Percentiles rank a stretch among this genome's conserved stretches.
phyloP scores from a whole-genome alignment of 2,329 filamentous ascomycete genomes.

The Calcarisporium arbuscula region DNA sequence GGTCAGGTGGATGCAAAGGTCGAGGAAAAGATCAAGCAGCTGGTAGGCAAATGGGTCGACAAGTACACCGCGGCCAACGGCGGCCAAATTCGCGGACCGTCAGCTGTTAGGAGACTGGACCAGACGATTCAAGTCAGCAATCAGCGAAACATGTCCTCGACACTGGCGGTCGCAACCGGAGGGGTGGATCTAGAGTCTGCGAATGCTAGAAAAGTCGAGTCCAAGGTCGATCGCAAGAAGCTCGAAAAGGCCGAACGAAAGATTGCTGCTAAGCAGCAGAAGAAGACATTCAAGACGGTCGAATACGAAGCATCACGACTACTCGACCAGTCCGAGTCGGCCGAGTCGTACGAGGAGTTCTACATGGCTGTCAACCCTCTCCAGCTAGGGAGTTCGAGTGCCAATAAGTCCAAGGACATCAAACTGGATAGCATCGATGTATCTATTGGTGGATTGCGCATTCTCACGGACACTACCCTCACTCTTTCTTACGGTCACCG shows the following conservation, averaged over 20 bases:
- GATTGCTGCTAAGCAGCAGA: slow-evolving; percentile 96
- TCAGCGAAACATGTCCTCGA: slow-evolving; percentile 93
- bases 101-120: slow-evolving; percentile 77
- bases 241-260: slow-evolving; percentile 97
- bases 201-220: slow-evolving; percentile 90
- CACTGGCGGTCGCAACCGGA: slow-evolving; percentile 76
- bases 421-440: slow-evolving; percentile 96
- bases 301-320: slow-evolving; percentile 93
- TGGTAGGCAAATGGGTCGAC: slow-evolving; percentile 86
- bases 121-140: slow-evolving; percentile 92
- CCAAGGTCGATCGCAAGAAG: slow-evolving; percentile 96
- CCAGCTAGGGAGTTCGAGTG: slow-evolving; percentile 65
- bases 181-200: slow-evolving; percentile 90
- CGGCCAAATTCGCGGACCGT: slow-evolving; percentile 64
- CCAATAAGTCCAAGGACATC: slow-evolving; percentile 96
- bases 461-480: slow-evolving; percentile 82
- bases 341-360: slow-evolving; percentile 97
- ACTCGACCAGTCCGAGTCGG: slow-evolving; percentile 72
- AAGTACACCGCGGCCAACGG: slow-evolving; percentile 71
- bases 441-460: slow-evolving; percentile 80
- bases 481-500: slow-evolving; percentile 88
- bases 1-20: slow-evolving; percentile 68
- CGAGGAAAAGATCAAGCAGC: slow-evolving; percentile 69
- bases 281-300: slow-evolving; percentile 97
- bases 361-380: slow-evolving; percentile 99